These are phyloP conservation scores for Chlamydomonas sphaeroides DNA, from an alignment of 139 green algal species.

Conservation along the genomic window DNA sequence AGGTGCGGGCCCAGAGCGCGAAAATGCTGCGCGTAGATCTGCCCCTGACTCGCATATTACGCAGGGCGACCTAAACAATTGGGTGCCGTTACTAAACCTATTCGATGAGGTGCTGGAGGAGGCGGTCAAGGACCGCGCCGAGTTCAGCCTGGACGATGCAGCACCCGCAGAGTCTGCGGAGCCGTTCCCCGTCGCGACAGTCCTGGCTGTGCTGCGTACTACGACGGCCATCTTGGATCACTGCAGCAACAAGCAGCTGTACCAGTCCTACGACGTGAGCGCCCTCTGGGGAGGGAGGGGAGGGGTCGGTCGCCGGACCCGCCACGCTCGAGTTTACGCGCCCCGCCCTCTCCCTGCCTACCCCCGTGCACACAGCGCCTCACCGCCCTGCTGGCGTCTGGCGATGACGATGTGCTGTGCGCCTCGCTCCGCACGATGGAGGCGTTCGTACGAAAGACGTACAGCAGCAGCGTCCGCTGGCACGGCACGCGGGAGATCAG, in stretches of 20 bases:
- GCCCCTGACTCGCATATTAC: no score
- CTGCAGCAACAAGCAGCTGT: slow-evolving; percentile 92
- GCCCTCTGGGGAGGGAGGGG: no score
- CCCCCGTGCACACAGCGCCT: slow-evolving; percentile 69
- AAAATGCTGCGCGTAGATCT: no score
- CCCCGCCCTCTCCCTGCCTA: no score
- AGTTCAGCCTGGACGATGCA: slow-evolving; percentile 57
- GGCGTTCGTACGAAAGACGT: slow-evolving; percentile 80
- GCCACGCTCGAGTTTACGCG: no score
- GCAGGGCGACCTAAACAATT: slow-evolving; percentile 94
- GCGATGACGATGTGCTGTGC: slow-evolving; percentile 71
- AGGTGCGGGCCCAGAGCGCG: no score
- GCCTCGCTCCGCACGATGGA: slow-evolving; percentile 76
- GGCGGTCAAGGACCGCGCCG: slow-evolving; percentile 61
- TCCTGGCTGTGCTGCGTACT: slow-evolving; percentile 77
- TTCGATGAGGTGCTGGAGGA: slow-evolving; percentile 87
- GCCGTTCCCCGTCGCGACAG: slow-evolving; percentile 66
- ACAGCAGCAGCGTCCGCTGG: slow-evolving; percentile 74
- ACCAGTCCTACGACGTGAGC: slow-evolving; percentile 88
- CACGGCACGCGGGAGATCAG: slow-evolving; percentile 69
- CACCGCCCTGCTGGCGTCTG: slow-evolving; percentile 74
- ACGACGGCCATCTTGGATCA: slow-evolving; percentile 88
- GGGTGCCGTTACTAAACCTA: slow-evolving; percentile 86
- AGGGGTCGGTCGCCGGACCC: no score
- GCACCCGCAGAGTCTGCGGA: not conserved